Conservation (phyloP, 1,284 basidiomycete genomes). For the Ceratobasidium sp. region DNA sequence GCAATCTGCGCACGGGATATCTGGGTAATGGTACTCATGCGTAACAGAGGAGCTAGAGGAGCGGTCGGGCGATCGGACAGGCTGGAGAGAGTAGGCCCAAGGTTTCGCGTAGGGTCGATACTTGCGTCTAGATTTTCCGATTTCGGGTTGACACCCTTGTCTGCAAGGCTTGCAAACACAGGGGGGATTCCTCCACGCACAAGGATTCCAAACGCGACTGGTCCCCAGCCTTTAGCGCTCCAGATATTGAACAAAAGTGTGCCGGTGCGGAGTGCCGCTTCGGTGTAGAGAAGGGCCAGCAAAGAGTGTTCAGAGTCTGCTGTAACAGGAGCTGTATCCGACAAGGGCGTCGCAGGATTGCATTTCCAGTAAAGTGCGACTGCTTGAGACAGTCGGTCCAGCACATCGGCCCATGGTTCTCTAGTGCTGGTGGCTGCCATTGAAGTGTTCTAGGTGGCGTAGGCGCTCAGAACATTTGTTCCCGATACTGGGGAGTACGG, state of each 20-base stretch:
- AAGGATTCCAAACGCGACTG: slow-evolving; percentile 77
- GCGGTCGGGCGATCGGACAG: slow-evolving; percentile 49
- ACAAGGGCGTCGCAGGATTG: slow-evolving; percentile 44
- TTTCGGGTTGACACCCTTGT: slow-evolving; percentile 41
- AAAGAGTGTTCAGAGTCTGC: slow-evolving; percentile 65
- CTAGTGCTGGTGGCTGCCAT: slow-evolving; percentile 51
- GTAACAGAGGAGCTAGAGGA: slow-evolving; percentile 54
- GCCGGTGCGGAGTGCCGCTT: slow-evolving; percentile 70
- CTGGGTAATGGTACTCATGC: slow-evolving; percentile 68
- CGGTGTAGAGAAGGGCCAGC: slow-evolving; percentile 69
- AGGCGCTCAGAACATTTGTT: slow-evolving; percentile 41
- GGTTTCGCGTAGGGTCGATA: slow-evolving; percentile 53
- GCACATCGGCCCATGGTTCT: slow-evolving; percentile 72
- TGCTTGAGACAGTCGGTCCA: slow-evolving; percentile 72
- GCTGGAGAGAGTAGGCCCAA: slow-evolving; percentile 38
- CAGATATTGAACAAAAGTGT: slow-evolving; percentile 76
- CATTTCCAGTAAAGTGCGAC: slow-evolving; percentile 66
- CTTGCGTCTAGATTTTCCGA: slow-evolving; percentile 51
- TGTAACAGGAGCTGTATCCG: slow-evolving; percentile 43
- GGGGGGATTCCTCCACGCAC: slow-evolving; percentile 65
- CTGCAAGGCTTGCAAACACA: slow-evolving; percentile 55
- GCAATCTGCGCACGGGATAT: slow-evolving; percentile 74
- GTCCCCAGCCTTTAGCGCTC: slow-evolving; percentile 87
- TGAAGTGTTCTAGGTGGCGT: slow-evolving; percentile 51
- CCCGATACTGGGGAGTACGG: slow-evolving; percentile 41